phyloP scores from a whole-genome alignment of 2,329 filamentous ascomycete genomes.

The Zalaria sp. region DNA sequence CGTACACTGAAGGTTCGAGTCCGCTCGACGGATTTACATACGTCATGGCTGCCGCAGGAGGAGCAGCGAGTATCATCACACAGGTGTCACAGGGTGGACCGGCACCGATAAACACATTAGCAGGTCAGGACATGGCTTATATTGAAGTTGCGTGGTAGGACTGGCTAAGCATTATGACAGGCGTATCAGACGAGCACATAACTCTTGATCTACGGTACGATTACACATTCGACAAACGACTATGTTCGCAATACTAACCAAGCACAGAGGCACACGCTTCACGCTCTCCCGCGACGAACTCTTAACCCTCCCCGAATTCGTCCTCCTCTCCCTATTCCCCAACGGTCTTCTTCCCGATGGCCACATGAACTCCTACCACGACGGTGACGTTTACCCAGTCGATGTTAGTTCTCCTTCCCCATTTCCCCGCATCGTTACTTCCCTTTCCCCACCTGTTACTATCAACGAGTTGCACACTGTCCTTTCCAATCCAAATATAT shows the following conservation, averaged over 20 bases:
- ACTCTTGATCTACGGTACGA: conserved; percentile 81
- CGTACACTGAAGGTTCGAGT: conserved; percentile 89
- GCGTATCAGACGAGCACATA: conserved; percentile 83
- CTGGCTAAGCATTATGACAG: conserved; percentile 37
- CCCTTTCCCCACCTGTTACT: conserved; percentile 16
- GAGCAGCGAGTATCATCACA: conserved; percentile 96
- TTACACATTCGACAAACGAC: neutral
- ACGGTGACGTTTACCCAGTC: conserved; percentile 89
- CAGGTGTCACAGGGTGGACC: conserved; percentile 88
- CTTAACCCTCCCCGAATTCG: conserved; percentile 90
- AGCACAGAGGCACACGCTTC: conserved; percentile 70
- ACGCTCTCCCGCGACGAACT: conserved; percentile 90
- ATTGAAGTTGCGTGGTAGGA: too few species aligned
- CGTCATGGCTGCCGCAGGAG: conserved; percentile 95
- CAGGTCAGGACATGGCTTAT: conserved; percentile 40
- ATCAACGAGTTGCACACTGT: conserved; percentile 22
- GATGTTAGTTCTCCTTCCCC: conserved; percentile 56
- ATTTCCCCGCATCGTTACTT: conserved; percentile 12
- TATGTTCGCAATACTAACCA: conserved; percentile 12
- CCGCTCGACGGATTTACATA: conserved; percentile 87
- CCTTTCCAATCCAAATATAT: conserved; percentile 32
- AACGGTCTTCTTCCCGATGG: conserved; percentile 97
- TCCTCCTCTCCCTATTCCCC: conserved; percentile 90
- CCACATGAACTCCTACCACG: conserved; percentile 83
- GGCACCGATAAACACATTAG: conserved; percentile 76